phyloP scores from a whole-genome alignment of 805 yeast species.

The Jamesozyma spencerorum region DNA sequence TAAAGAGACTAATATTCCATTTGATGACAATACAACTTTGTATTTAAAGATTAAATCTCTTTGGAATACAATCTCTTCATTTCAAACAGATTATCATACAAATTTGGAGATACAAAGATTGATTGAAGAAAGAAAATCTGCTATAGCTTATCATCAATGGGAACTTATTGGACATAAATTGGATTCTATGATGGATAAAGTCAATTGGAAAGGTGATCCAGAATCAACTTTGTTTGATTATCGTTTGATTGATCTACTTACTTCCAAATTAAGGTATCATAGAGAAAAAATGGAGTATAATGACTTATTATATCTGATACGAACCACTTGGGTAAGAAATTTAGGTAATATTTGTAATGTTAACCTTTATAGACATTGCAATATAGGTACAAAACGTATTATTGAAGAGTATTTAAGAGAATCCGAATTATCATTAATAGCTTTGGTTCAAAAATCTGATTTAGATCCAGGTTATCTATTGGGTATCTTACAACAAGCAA shows the following conservation, averaged over 20 bases:
- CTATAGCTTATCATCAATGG: constrained; percentile 59
- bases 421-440: constrained; percentile 44
- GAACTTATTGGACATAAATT: constrained; percentile 48
- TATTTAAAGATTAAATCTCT: background rate
- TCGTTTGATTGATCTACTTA: constrained; percentile 42
- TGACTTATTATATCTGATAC: constrained; percentile 56
- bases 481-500: constrained; percentile 74
- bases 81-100: constrained; percentile 19
- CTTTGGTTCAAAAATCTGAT: constrained; percentile 22
- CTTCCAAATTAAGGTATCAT: constrained; percentile 50
- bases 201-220: constrained; percentile 59
- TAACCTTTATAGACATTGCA: constrained; percentile 64
- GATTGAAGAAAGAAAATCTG: constrained; percentile 37
- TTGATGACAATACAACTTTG: background rate
- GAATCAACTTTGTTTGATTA: constrained; percentile 69
- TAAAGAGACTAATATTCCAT: background rate
- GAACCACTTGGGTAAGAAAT: constrained; percentile 81
- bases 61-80: background rate
- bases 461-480: constrained; percentile 63
- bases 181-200: constrained; percentile 56
- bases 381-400: constrained; percentile 74
- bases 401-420: constrained; percentile 80
- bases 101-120: constrained; percentile 32
- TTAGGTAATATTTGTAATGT: constrained; percentile 81
- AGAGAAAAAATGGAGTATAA: constrained; percentile 49